Base-by-base conservation (phyloP, 2,329 filamentous ascomycete genomes). In the Colletotrichum abscissum region DNA sequence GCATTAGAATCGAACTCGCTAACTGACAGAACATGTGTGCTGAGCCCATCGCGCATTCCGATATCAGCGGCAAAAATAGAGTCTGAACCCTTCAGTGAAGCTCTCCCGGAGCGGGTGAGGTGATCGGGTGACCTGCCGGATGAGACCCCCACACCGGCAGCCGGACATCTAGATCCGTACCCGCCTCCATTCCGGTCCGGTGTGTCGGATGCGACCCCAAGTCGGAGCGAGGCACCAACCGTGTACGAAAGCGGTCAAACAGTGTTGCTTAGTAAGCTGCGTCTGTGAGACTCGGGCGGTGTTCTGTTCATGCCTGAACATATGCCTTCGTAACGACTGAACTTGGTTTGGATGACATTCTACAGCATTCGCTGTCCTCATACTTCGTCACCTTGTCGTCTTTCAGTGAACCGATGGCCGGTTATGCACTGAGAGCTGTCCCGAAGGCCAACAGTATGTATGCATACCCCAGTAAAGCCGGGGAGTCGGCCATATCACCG, bases 101-200 rank as follows among this genome's bases (percentile, higher is more conserved):
- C n/a, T 52, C 42, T 62, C 5, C n/a, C 46, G 63, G 57, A 46
- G 16, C 14, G 22, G 56, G 28, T 28, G 9, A n/a, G 19, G 30
- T 28, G 35, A 42, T 30, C 56, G 42, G 56, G 69, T 7, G 14
- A 19, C 16, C 22, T 57, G 16, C 49, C 64, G 57, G 24, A 38
- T 52, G 38, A 57, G 49, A 57, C 35, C 64, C 63, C 64, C 19
- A 57, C 28, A 12, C 22, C 49, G 14, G 58, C 12, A 14, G 16
- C 35, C 28, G 57, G 57, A 56, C 28, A 24, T 26, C 11, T 22
- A 54, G 12, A 54, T 16, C 38, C 56, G n/a, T 58, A 52, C 28
- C 68, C 38, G 60, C 33, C 55, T 56, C 11, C 59, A 42, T 60
- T 42, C 57, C 55, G 55, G 42, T 26, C 55, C 62, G 63, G 30